These are phyloP conservation scores for Stenocarpella maydis DNA, from an alignment of 2,329 filamentous ascomycete species.

Conservation along the genomic window DNA sequence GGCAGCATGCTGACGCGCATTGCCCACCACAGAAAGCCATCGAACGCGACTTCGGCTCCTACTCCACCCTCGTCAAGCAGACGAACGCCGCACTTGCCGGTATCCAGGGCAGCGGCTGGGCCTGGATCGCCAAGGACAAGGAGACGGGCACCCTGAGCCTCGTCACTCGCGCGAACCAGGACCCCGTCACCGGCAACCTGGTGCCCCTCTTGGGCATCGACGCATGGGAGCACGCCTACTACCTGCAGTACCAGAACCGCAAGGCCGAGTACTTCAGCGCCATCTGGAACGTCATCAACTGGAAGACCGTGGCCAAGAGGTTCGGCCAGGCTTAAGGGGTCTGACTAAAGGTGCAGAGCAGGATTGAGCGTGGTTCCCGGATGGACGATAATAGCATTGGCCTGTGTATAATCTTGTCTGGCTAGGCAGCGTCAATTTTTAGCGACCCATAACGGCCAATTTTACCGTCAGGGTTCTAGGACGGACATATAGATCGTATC, in stretches of 20 bases:
- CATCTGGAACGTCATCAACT: slow-evolving; percentile 96
- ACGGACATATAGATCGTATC: no score
- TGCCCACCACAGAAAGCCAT: slow-evolving; percentile 60
- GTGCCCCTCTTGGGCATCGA: slow-evolving; percentile 87
- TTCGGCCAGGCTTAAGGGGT: slow-evolving; percentile 51
- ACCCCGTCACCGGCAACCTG: slow-evolving; percentile 85
- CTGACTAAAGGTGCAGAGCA: neutral
- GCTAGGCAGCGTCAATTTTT: neutral
- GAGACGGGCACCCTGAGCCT: slow-evolving; percentile 68
- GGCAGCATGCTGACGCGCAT: neutral
- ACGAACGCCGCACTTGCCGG: slow-evolving; percentile 75
- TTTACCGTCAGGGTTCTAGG: neutral
- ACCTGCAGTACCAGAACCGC: slow-evolving; percentile 95
- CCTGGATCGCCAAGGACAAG: slow-evolving; percentile 82
- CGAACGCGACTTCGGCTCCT: slow-evolving; percentile 71
- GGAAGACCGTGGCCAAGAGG: slow-evolving; percentile 86
- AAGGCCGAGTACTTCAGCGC: slow-evolving; percentile 96
- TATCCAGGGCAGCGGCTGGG: slow-evolving; percentile 90
- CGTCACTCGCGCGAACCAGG: slow-evolving; percentile 84
- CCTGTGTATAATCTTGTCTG: slow-evolving; percentile 8
- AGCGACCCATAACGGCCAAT: no score
- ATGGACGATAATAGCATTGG: neutral
- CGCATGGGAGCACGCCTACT: slow-evolving; percentile 97
- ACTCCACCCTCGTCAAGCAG: slow-evolving; percentile 69
- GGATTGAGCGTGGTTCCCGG: neutral